Evolutionary conservation across 768 basidiomycete species (phyloP), one percentile per base, ranked within the genome.

Genomic region (Mycena kentingensis): DNA sequence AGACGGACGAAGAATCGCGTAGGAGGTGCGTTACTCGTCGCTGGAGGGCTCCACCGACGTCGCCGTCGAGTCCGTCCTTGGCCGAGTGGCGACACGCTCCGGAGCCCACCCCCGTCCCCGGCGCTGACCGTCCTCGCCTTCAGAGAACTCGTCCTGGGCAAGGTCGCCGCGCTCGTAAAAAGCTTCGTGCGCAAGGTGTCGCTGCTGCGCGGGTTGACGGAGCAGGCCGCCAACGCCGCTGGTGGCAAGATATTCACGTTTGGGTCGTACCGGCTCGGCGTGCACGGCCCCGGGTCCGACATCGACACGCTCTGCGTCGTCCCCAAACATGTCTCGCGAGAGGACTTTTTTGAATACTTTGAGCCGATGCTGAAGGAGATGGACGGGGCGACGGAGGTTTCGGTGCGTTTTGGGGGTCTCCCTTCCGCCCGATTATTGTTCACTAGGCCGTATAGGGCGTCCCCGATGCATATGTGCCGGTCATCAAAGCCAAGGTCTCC

Each of bases 221-320:
- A 98, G 58, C 72, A 87, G 18, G 88, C 92, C 1, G 95, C 96
- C 8, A 82, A 73, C 46, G 86, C 90, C 42, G 93, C 97, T 8
- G 97, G 97, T 46, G 97, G 95, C 58, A 96, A 98, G 77, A 98
- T 99, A 67, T 99, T 93, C 70, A 98, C 97, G 6, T 99, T 96
- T 70, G 97, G 97, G 35, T 98, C 95, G 46, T 98, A 98, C 77
- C 88, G 97, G 63, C 76, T 99, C 43, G 97, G 97, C 53, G 97
- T 98, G 19, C 97, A 98, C 70, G 93, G 92, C 12, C 97, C 96
- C 29, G 90, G 92, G 3, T 79, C 88, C 43, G 96, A 99, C 81
- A 98, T 99, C 68, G 97, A 99, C 76, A 97, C 95, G n/a, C 74
- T 99, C 19, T 90, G 93, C 66, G 96, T 98, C 29, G 97, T 96